Base-by-base conservation (phyloP, 2,329 filamentous ascomycete genomes). In the Fusarium miscanthi region DNA sequence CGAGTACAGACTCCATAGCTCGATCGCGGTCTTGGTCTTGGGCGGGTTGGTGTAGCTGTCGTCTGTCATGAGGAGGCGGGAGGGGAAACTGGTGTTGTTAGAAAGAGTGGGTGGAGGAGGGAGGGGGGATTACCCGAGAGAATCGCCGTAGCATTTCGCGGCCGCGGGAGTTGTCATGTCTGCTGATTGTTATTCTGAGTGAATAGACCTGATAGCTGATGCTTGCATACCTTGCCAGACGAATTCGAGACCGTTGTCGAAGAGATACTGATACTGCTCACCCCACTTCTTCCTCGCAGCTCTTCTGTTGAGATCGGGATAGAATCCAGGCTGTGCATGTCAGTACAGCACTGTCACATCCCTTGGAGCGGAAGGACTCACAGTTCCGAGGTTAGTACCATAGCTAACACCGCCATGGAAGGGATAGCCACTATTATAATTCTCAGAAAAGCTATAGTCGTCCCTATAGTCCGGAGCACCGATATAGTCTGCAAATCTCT, bases 331-430 rank as follows among this genome's bases (percentile, higher is more conserved):
- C 59, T 61, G 16, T 7, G 0, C 1, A 9, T 8, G 19, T 56
- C 2, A 61, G 21, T 10, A 3, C 16, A 4, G 2, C 12, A 3
- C 16, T 23, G 4, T 6, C 16, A 23, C 10, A 23, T 8, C 2
- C 6, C 4, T 25, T 19, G 0, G 1, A 11, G 2, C 13, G 16
- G 1, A 11, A 27, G 5, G 8, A 37, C 59, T 45, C 0, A 61
- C 59, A 17, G 59, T 61, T 25, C 59, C 59, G 6, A 61, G 31
- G 31, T 45, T 31, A n/a, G 30, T 21, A 1, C 59, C 59, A 33
- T 61, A 61, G 16, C 59, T 61, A 1, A 61, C 59, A 45, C 59
- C 59, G 1, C 59, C 59, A 5, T 61, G 59, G 6, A 61, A 61
- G 0, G 59, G 59, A 23, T 45, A 61, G 11, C 59, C 59, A 12